phyloP scores from a whole-genome alignment of 768 basidiomycete species.

The Leucogyrophana mollusca region DNA sequence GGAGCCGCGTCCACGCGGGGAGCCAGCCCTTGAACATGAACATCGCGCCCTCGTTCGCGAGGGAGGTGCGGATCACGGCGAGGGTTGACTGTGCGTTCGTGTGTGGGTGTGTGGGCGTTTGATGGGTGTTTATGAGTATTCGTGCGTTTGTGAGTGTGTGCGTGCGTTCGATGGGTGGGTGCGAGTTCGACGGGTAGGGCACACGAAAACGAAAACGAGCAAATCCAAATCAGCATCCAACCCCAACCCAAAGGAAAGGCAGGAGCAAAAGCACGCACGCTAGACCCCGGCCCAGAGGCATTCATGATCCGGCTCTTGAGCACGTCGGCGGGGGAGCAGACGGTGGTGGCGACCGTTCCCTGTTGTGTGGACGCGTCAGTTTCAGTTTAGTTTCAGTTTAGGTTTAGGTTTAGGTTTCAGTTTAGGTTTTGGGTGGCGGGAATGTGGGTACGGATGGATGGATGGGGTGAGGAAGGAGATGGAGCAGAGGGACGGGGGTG shows the following conservation, averaged over 20 bases:
- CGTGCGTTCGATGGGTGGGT: too few species aligned
- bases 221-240: neutral
- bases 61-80: slow-evolving; percentile 62
- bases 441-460: too few species aligned
- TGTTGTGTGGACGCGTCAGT: too few species aligned
- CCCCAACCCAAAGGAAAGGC: neutral
- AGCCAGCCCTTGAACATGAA: slow-evolving; percentile 96
- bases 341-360: slow-evolving; percentile 88
- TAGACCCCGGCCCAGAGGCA: slow-evolving; percentile 78
- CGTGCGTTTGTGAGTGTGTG: slow-evolving; percentile 1
- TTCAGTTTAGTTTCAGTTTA: too few species aligned
- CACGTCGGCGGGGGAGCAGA: slow-evolving; percentile 88
- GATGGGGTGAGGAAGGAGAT: too few species aligned
- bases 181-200: too few species aligned
- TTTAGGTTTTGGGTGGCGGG: too few species aligned
- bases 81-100: slow-evolving; percentile 57
- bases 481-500: too few species aligned
- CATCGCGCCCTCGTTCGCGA: slow-evolving; percentile 75
- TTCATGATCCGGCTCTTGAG: slow-evolving; percentile 91
- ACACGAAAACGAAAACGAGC: too few species aligned
- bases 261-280: slow-evolving; percentile 40
- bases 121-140: too few species aligned
- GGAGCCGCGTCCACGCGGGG: slow-evolving; percentile 82
- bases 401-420: too few species aligned
- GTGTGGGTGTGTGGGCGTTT: slow-evolving; percentile 3